phyloP scores from a whole-genome alignment of 1,284 basidiomycete genomes.

The Rhodotorula sp. region DNA sequence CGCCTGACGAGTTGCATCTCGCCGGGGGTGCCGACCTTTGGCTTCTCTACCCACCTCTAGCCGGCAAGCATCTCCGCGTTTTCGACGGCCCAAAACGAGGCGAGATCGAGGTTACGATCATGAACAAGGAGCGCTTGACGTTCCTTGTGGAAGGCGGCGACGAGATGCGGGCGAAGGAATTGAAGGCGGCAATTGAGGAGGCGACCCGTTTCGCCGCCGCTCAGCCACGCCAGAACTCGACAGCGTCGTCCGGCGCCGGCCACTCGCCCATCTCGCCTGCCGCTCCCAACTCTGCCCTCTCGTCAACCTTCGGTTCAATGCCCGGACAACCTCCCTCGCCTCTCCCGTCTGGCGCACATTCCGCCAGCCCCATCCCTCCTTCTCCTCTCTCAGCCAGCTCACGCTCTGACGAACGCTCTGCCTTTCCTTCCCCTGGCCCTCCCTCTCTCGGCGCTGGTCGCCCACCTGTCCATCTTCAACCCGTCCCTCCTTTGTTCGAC shows the following conservation, averaged over 20 bases:
- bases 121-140: conserved; percentile 81
- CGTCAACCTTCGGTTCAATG: neutral
- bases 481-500: neutral
- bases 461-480: neutral
- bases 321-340: neutral
- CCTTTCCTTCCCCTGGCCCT: neutral
- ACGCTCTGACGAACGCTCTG: neutral
- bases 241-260: neutral
- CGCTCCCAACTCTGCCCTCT: neutral
- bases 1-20: neutral
- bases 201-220: conserved; percentile 77
- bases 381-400: neutral
- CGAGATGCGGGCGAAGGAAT: conserved; percentile 61
- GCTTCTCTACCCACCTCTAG: conserved; percentile 90
- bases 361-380: neutral
- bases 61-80: conserved; percentile 76
- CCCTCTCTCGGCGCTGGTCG: neutral
- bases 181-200: conserved; percentile 73
- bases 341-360: neutral
- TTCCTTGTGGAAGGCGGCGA: conserved; percentile 48
- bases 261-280: conserved; percentile 17
- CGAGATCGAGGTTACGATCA: conserved; percentile 72
- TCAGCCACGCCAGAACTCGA: conserved; percentile 54
- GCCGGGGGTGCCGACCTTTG: conserved; percentile 72
- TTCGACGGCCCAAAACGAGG: conserved; percentile 56